Evolutionary conservation across 2,329 filamentous ascomycete species (phyloP).

Genomic region (Gremmenia infestans): DNA sequence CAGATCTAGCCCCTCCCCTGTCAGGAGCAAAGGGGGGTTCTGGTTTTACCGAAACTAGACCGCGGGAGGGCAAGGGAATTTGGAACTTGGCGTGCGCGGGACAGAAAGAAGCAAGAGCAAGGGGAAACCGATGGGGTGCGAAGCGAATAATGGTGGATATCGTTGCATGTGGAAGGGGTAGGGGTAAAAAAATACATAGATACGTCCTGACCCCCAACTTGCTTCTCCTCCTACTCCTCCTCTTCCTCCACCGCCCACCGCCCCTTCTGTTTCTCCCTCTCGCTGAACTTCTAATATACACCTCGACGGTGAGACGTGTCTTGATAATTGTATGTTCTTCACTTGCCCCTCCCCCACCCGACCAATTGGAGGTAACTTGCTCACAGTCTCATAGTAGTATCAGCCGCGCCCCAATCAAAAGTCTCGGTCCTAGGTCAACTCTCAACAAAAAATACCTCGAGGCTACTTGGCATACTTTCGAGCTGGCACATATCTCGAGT

Average conservation of each 20-base stretch:
- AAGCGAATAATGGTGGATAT: neutral
- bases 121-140: neutral
- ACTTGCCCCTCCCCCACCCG: neutral
- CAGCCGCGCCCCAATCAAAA: neutral
- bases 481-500: neutral
- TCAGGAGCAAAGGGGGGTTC: neutral
- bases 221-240: neutral
- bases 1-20: neutral
- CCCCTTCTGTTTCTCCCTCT: neutral
- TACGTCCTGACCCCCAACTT: neutral
- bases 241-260: neutral
- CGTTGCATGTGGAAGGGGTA: neutral
- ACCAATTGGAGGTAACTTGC: neutral
- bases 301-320: neutral
- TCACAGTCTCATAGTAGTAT: conserved; percentile 2
- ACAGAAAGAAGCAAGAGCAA: neutral
- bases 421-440: neutral
- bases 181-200: neutral
- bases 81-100: neutral
- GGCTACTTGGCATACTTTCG: conserved; percentile 4
- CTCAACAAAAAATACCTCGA: conserved; percentile 16
- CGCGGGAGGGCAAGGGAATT: neutral
- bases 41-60: conserved; percentile 6
- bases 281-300: neutral
- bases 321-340: neutral